A percentile compares a stretch with the other conserved stretches of the same genome.
Evolutionary conservation across 371 early-diverging fungal species (phyloP).

Genomic region (Mortierella sp.): DNA sequence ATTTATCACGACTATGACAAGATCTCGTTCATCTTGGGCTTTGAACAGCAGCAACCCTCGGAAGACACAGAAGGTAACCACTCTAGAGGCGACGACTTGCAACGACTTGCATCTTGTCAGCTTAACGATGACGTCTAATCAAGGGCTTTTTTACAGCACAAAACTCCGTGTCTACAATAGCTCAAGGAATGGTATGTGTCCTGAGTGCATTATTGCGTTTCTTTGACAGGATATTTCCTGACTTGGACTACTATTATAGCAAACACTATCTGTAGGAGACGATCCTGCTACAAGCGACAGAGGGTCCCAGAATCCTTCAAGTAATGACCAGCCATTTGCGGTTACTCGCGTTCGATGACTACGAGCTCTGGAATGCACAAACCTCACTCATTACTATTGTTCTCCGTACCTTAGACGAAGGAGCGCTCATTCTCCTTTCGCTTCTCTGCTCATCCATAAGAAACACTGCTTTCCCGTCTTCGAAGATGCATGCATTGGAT

Average conservation of each 20-base stretch:
- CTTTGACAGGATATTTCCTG: neutral
- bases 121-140: neutral
- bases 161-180: no score
- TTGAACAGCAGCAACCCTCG: constrained; percentile 14
- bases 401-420: constrained; percentile 59
- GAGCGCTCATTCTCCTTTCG: constrained; percentile 69
- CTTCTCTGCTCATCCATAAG: constrained; percentile 78
- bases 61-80: constrained; percentile 11
- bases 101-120: neutral
- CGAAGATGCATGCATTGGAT: constrained; percentile 81
- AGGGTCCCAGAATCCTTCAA: constrained; percentile 34
- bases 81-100: neutral
- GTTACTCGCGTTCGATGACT: no score
- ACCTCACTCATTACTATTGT: no score
- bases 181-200: constrained; percentile 13
- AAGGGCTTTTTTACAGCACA: no score
- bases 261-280: constrained; percentile 14
- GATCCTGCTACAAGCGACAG: constrained; percentile 7
- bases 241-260: no score
- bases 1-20: constrained; percentile 83
- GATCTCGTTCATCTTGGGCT: constrained; percentile 69
- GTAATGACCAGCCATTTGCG: constrained; percentile 26
- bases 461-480: constrained; percentile 78
- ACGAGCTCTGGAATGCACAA: no score
- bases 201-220: no score